Base-by-base conservation (phyloP, 139 green algal genomes). In the Pleodorina starrii region DNA sequence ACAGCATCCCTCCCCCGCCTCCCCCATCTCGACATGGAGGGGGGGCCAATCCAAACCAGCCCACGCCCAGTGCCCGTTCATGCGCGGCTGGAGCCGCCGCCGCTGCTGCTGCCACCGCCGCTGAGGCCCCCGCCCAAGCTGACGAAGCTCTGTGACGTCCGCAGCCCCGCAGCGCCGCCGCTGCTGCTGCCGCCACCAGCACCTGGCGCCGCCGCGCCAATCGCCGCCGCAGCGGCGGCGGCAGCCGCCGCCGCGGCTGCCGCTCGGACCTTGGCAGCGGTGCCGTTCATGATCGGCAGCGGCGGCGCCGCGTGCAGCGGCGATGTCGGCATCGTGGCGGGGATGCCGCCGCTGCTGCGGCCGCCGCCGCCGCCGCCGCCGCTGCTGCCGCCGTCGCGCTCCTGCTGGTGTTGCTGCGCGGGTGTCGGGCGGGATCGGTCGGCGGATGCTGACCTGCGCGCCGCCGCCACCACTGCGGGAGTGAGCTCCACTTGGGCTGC, bases 401-500 rank as follows among this genome's bases (percentile, higher is more conserved):
- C 35, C 68, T 46, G 35, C 35, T 48, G 19, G 11, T 21, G 12
- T 7, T 76, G 57, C 12, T 68, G 57, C 57, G 19, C n/a, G n/a
- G 57, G 57, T n/a, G 35, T 48, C 35, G 72, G 72, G 7, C 19
- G 7, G 43, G 46, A 25, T 43, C 74, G 74, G 5, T 82, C 74
- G 1, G n/a, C 27, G 4, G 74, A 43, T 1, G 44, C 74, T 12
- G 25, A n/a, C 44, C 16, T 12, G 72, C 72, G 72, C 1, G 72
- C 72, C 1, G 16, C 43, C 63, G 2, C 63, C 63, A 73, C n/a
- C n/a, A n/a, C n/a, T n/a, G n/a, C n/a, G n/a, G n/a, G n/a, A 57
- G 11, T 57, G 48, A 57, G 68, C 32, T 76, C 68, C 68, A 76
- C 14, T 32, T 95, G 93, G 23, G 90, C 87, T 29, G 92, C 95